Conservation (phyloP, 208 protist species). For the Crithidia bombi region DNA sequence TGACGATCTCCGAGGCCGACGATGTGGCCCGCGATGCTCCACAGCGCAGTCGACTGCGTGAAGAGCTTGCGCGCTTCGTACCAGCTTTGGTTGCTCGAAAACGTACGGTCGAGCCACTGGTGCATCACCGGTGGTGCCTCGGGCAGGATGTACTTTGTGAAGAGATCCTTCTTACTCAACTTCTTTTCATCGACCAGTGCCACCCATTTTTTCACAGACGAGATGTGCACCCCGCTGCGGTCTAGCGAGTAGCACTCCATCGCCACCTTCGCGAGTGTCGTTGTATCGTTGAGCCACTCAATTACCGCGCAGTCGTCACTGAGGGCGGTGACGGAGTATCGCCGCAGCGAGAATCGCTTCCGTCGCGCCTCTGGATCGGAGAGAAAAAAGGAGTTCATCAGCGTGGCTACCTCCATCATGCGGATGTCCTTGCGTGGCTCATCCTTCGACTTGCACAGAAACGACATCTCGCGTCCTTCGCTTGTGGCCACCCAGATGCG, state of each 20-base stretch:
- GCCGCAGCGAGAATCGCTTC: slow-evolving; percentile 79
- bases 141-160: slow-evolving; percentile 81
- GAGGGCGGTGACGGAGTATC: slow-evolving; percentile 91
- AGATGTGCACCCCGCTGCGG: slow-evolving; percentile 63
- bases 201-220: slow-evolving; percentile 73
- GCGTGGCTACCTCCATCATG: slow-evolving; percentile 95
- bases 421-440: slow-evolving; percentile 95
- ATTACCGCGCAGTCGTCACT: slow-evolving; percentile 94
- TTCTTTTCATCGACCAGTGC: slow-evolving; percentile 62
- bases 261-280: slow-evolving; percentile 78
- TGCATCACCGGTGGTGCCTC: slow-evolving; percentile 90
- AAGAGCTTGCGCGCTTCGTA: slow-evolving; percentile 88
- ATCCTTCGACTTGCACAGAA: slow-evolving; percentile 94
- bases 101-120: slow-evolving; percentile 92
- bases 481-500: slow-evolving; percentile 83
- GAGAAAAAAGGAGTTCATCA: slow-evolving; percentile 95
- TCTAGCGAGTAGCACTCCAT: slow-evolving; percentile 79
- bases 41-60: slow-evolving; percentile 90
- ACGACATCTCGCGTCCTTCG: slow-evolving; percentile 76
- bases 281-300: slow-evolving; percentile 95
- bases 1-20: slow-evolving; percentile 95
- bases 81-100: slow-evolving; percentile 89
- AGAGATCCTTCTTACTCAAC: slow-evolving; percentile 70
- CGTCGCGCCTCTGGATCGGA: slow-evolving; percentile 81
- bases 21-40: slow-evolving; percentile 97